Evolutionary conservation across 805 yeast species (phyloP), one percentile per base, ranked within the genome.

Genomic region (Suhomyces prunicola): DNA sequence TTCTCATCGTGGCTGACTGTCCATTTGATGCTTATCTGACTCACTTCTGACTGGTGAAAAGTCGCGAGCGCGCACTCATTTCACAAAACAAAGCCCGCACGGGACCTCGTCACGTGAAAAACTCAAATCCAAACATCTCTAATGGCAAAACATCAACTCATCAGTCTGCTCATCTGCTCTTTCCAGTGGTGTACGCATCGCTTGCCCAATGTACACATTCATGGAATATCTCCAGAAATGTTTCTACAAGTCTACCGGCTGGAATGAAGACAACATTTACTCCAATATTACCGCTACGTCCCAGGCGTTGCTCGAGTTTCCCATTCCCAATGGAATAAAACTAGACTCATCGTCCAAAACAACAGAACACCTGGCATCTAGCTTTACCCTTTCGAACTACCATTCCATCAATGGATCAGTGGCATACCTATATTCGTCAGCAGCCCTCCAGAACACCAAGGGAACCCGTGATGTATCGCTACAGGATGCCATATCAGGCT

Each of bases 151-250:
- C 22, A 12, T 10, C n/a, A 15, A 17, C 17, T 19, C 19, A 19
- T 19, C 19, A 2, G 19, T 19, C 19, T 19, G 19, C 19, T 19
- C 3, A 19, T n/a, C 19, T 19, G 19, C 19, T 19, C 19, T 19
- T 19, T 19, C 19, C 3, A 19, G 19, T 19, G 22, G 22, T 33
- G 15, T 33, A 33, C 42, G 42, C 23, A 17, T 19, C 40, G 13
- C 24, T 17, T 13, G 27, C 15, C 19, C 40, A 33, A 90, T 90
- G 97, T 74, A 85, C 56, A 80, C 83, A 44, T 92, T 88, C 72
- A 90, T 93, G 96, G 97, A 93, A 60, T 87, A 86, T 67, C 81
- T 93, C 31, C 86, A 86, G 60, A 77, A 80, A 68, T 81, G 88
- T 59, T 93, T 88, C 71, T 82, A 86, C 66, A 69, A 75, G 39